A percentile compares a stretch with the other conserved stretches of the same genome.
These are phyloP conservation scores for Rossbeevera mucosa DNA, from an alignment of 768 basidiomycete species.

Conservation along the genomic window DNA sequence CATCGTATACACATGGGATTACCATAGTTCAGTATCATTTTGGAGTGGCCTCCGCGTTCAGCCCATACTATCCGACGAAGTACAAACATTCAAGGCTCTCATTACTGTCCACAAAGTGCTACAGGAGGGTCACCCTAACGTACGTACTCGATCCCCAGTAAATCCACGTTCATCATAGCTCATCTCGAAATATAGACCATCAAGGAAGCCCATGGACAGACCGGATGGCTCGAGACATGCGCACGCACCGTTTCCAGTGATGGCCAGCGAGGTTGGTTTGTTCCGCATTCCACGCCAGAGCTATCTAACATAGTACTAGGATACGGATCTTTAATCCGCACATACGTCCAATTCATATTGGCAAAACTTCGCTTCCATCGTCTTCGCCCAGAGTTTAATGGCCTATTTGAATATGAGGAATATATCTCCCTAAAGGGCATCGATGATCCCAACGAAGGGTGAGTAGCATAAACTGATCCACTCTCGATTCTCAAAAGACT, in stretches of 20 bases:
- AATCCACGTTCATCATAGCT: slow-evolving; percentile 5
- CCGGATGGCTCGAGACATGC: slow-evolving; percentile 97
- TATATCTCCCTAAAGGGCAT: slow-evolving; percentile 96
- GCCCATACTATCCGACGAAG: slow-evolving; percentile 94
- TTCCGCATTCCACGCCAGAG: neutral
- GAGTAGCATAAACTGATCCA: slow-evolving; percentile 24
- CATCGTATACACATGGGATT: slow-evolving; percentile 99
- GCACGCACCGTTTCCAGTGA: slow-evolving; percentile 82
- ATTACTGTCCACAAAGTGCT: slow-evolving; percentile 97
- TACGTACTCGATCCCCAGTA: slow-evolving; percentile 33
- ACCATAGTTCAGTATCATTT: slow-evolving; percentile 94
- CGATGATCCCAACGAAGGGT: slow-evolving; percentile 98
- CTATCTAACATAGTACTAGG: slow-evolving; percentile 43
- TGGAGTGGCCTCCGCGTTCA: slow-evolving; percentile 97
- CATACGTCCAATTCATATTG: slow-evolving; percentile 93
- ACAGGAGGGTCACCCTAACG: slow-evolving; percentile 95
- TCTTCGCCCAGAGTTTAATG: slow-evolving; percentile 95
- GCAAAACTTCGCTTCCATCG: slow-evolving; percentile 96
- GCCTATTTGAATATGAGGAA: slow-evolving; percentile 98
- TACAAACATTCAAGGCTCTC: slow-evolving; percentile 97
- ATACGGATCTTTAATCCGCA: slow-evolving; percentile 92
- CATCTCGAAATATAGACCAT: slow-evolving; percentile 59
- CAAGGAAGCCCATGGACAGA: slow-evolving; percentile 92
- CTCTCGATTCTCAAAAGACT: slow-evolving; percentile 1
- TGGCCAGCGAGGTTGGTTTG: slow-evolving; percentile 61